phyloP scores from a whole-genome alignment of 345 rosid species.

The Tarenaya hassleriana region DNA sequence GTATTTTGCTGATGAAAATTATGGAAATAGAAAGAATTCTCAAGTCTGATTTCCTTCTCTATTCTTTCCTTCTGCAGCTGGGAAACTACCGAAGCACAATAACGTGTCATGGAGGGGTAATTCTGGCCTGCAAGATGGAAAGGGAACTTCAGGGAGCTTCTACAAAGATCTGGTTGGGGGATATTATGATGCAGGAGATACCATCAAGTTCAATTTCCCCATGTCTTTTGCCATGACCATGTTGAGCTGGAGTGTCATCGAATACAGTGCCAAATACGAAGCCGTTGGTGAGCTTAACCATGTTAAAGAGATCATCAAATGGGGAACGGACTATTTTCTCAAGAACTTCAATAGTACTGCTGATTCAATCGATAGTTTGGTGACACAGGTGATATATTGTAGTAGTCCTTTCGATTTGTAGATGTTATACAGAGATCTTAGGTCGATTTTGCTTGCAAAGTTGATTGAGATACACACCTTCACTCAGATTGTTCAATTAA shows the following conservation, averaged over 20 bases:
- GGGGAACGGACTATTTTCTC: conserved; percentile 93
- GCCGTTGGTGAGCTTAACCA: conserved; percentile 91
- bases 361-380: conserved; percentile 54
- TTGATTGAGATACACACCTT: background rate
- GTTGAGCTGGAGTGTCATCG: conserved; percentile 99
- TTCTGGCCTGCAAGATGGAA: conserved; percentile 76
- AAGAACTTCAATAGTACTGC: conserved; percentile 81
- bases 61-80: conserved; percentile 46
- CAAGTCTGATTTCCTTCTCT: background rate
- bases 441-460: background rate
- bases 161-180: conserved; percentile 81
- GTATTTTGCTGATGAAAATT: background rate
- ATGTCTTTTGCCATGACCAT: conserved; percentile 86
- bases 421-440: background rate
- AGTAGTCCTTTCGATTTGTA: background rate
- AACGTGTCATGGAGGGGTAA: conserved; percentile 95
- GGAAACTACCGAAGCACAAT: conserved; percentile 79
- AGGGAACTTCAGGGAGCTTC: conserved; percentile 36
- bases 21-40: background rate
- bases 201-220: conserved; percentile 91
- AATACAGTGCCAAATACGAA: conserved; percentile 85
- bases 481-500: background rate
- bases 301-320: conserved; percentile 80
- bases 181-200: conserved; percentile 91
- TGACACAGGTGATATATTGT: conserved; percentile 48